These are phyloP conservation scores for Tetragonia tetragonoides DNA, from an alignment of 148 eudicot genomes.

Conservation along the genomic window DNA sequence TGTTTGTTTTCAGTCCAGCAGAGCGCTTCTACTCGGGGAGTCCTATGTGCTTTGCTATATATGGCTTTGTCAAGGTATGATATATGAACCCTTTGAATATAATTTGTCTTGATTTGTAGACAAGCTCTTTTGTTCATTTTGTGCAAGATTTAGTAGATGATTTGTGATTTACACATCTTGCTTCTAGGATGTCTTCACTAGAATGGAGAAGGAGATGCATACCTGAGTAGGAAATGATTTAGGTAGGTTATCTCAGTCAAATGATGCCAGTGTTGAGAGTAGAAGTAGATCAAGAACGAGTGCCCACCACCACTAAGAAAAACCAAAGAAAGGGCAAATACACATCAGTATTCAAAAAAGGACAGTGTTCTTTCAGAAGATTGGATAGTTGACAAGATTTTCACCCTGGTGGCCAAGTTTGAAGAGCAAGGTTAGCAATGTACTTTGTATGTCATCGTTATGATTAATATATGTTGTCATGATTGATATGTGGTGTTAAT, in stretches of 20 bases:
- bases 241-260: conserved; percentile 45
- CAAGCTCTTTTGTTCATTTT: background rate
- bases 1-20: conserved; percentile 60
- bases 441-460: conserved; percentile 11
- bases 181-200: conserved; percentile 62
- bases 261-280: conserved; percentile 46
- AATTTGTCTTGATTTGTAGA: background rate
- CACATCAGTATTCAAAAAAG: conserved; percentile 43
- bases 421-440: conserved; percentile 74
- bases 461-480: conserved; percentile 3
- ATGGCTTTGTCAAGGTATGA: conserved; percentile 79
- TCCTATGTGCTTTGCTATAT: conserved; percentile 64
- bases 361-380: conserved; percentile 65
- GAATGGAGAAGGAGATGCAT: conserved; percentile 78
- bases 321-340: conserved; percentile 80
- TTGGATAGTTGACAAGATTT: conserved; percentile 60
- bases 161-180: background rate
- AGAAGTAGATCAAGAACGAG: conserved; percentile 57
- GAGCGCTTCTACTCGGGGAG: conserved; percentile 76
- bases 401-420: conserved; percentile 67
- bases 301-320: conserved; percentile 70
- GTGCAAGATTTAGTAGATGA: background rate
- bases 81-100: background rate
- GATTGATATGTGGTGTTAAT: conserved; percentile 13
- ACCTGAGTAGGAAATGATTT: conserved; percentile 43